These are phyloP conservation scores for Udeniomyces megalosporus DNA, from an alignment of 768 basidiomycete species.

Conservation along the genomic window DNA sequence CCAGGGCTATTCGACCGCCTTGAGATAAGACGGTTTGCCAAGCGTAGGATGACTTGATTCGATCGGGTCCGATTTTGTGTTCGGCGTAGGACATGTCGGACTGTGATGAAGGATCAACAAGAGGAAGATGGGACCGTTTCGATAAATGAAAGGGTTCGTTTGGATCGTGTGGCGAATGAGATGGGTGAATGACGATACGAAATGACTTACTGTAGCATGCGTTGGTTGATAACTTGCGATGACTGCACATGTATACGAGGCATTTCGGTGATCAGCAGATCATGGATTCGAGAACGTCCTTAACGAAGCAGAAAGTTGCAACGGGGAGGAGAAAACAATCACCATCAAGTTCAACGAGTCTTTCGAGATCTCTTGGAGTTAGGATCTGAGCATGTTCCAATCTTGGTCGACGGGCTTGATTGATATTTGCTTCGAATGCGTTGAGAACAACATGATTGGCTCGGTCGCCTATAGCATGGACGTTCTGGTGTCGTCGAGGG, in stretches of 20 bases:
- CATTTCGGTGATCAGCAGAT: too few species aligned
- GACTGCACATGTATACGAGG: too few species aligned
- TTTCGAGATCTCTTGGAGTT: slow-evolving; percentile 47
- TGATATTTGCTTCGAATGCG: slow-evolving; percentile 48
- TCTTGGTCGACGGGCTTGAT: slow-evolving; percentile 41
- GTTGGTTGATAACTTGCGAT: slow-evolving; percentile 2
- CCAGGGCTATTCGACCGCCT: not conserved
- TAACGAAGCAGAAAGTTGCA: not conserved
- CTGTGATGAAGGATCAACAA: slow-evolving; percentile 28
- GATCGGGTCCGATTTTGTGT: slow-evolving; percentile 54
- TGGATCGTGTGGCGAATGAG: not conserved
- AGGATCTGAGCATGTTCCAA: slow-evolving; percentile 92
- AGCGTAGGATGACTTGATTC: slow-evolving; percentile 79
- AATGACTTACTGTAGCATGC: not conserved
- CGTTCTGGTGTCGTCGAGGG: slow-evolving; percentile 62
- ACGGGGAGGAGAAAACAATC: too few species aligned
- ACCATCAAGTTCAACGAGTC: slow-evolving; percentile 61
- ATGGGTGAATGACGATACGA: not conserved
- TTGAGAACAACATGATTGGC: slow-evolving; percentile 72
- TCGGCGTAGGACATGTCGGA: slow-evolving; percentile 90
- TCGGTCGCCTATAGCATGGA: slow-evolving; percentile 46
- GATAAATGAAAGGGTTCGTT: too few species aligned
- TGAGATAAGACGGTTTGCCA: slow-evolving; percentile 56
- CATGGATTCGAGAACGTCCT: too few species aligned
- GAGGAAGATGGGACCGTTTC: not conserved